Percentiles rank a stretch among this genome's conserved stretches.
phyloP scores from a whole-genome alignment of 163 green algal species.

The Botryococcus braunii region DNA sequence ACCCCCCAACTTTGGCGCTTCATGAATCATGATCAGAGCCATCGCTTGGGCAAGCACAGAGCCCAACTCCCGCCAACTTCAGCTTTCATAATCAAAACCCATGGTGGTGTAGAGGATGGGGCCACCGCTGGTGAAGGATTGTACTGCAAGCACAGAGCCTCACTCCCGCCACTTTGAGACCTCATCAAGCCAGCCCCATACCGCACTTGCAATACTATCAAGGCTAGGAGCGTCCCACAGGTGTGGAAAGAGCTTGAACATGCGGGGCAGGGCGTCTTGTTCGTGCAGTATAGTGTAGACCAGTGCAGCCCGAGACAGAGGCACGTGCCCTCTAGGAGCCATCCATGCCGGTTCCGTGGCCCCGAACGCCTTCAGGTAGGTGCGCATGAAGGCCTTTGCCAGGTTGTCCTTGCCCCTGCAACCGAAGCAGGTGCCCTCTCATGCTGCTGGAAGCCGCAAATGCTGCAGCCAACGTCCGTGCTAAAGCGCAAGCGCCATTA shows the following conservation, averaged over 20 bases:
- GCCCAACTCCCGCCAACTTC: no score
- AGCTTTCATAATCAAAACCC: no score
- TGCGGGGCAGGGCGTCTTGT: neutral
- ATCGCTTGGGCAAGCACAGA: no score
- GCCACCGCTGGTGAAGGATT: no score
- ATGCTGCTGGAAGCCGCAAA: no score
- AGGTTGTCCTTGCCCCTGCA: neutral
- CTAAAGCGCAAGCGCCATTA: no score
- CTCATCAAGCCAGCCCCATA: neutral
- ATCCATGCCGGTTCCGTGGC: neutral
- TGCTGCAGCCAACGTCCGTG: no score
- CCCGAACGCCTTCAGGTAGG: neutral
- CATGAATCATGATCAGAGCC: no score
- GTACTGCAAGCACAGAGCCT: no score
- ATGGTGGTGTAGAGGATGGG: no score
- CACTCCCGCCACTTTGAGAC: no score
- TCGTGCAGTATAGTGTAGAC: conserved; percentile 3
- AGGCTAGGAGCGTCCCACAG: neutral
- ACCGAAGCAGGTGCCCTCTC: neutral
- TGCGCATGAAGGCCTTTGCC: neutral
- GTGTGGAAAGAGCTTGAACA: conserved; percentile 1
- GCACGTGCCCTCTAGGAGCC: neutral
- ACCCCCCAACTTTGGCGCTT: no score
- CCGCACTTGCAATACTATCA: neutral
- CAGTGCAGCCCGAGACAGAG: neutral